A percentile compares a stretch with the other conserved stretches of the same genome.
phyloP scores from a whole-genome alignment of 441 rosid species.

The Pelargonium australe region DNA sequence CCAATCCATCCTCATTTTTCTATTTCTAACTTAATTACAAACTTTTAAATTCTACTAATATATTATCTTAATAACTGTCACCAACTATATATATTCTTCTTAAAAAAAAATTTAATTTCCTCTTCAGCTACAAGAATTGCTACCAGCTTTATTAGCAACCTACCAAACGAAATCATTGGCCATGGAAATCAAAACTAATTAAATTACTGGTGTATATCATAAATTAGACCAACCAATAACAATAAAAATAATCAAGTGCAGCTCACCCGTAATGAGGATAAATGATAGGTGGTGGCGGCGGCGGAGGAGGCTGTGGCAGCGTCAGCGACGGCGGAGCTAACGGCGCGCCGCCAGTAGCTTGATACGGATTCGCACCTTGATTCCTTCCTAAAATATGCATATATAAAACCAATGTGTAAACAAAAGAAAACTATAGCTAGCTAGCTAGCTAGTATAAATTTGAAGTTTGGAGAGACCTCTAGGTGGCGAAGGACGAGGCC shows the following conservation, averaged over 20 bases:
- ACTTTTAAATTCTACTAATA: conserved; percentile 2
- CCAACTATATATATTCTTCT: neutral
- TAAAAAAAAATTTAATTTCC: no score
- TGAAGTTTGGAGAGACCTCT: conserved; percentile 38
- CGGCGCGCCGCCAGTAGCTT: conserved; percentile 32
- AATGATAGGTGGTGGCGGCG: conserved; percentile 51
- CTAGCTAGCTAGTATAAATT: neutral
- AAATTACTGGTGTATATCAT: no score
- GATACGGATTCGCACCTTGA: conserved; percentile 50
- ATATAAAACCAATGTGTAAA: neutral
- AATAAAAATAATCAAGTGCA: neutral
- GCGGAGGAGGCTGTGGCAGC: conserved; percentile 20
- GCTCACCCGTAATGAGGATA: conserved; percentile 76
- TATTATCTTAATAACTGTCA: neutral
- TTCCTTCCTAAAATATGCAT: conserved; percentile 39
- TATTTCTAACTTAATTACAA: neutral
- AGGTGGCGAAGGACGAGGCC: conserved; percentile 77
- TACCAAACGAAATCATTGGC: no score
- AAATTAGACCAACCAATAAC: no score
- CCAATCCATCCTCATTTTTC: no score
- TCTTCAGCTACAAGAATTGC: no score
- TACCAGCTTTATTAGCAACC: no score
- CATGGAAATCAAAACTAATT: no score
- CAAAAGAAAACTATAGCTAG: neutral
- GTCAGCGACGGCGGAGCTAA: conserved; percentile 22